These are phyloP conservation scores for Fusarium phyllophilum DNA, from an alignment of 2,329 filamentous ascomycete species.

Conservation along the genomic window DNA sequence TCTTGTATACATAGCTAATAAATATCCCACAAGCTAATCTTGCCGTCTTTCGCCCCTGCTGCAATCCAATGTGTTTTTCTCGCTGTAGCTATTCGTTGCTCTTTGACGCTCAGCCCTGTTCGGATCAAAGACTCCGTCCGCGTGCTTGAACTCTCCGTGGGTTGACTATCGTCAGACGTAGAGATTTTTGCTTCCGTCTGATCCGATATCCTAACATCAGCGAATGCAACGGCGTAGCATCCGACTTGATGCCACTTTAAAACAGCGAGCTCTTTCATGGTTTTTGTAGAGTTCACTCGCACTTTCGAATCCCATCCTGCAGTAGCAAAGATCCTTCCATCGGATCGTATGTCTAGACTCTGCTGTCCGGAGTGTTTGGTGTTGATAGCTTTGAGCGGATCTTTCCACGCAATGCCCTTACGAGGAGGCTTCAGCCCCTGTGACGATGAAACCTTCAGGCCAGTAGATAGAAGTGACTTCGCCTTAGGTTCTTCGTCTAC, in stretches of 20 bases:
- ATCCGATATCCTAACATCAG: constrained; percentile 49
- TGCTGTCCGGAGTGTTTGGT: constrained; percentile 95
- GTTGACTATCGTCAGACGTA: not conserved
- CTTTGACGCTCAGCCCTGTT: constrained; percentile 60
- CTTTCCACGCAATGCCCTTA: constrained; percentile 48
- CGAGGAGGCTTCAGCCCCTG: constrained; percentile 12
- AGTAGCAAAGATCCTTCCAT: constrained; percentile 86
- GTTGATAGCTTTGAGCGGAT: constrained; percentile 70
- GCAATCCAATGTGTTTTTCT: constrained; percentile 87
- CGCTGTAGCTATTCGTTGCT: constrained; percentile 71
- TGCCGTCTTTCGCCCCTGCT: constrained; percentile 92
- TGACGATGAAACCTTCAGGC: constrained; percentile 14
- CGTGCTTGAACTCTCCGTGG: not conserved
- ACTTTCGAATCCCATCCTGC: constrained; percentile 91
- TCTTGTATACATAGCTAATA: constrained; percentile 63
- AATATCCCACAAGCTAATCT: constrained; percentile 94
- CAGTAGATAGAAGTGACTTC: constrained; percentile 42
- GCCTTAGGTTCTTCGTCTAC: constrained; percentile 25
- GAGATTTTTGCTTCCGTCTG: not conserved
- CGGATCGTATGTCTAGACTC: constrained; percentile 77
- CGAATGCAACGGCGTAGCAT: constrained; percentile 84
- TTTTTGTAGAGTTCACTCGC: constrained; percentile 82
- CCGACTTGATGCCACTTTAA: constrained; percentile 94
- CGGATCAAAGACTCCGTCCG: constrained; percentile 2
- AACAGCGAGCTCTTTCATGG: constrained; percentile 87